Conservation (phyloP, 306 rosid genomes). For the Arachis stenosperma region DNA sequence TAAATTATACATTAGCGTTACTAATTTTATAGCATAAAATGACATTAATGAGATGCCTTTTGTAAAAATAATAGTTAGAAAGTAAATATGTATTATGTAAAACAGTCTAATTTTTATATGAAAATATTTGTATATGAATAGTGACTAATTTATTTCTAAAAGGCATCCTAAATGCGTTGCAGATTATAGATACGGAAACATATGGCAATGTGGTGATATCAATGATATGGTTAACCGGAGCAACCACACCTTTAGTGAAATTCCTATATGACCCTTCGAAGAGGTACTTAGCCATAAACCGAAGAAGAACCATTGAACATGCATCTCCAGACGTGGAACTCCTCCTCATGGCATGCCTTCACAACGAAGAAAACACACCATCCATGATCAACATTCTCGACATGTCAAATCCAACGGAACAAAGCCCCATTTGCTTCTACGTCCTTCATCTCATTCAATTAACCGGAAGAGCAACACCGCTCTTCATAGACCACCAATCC, state of each 20-base stretch:
- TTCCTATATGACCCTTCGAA: constrained; percentile 59
- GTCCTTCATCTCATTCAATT: constrained; percentile 58
- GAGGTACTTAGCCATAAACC: constrained; percentile 39
- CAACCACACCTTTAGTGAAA: constrained; percentile 47
- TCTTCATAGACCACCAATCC: constrained; percentile 50
- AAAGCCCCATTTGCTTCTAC: constrained; percentile 53
- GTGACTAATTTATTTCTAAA: too few relatives aligned
- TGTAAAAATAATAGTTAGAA: too few relatives aligned
- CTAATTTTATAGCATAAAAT: too few relatives aligned
- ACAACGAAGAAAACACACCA: constrained; percentile 48
- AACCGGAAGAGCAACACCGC: constrained; percentile 50
- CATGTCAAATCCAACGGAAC: constrained; percentile 49
- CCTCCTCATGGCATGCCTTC: constrained; percentile 53
- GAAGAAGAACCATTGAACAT: constrained; percentile 55
- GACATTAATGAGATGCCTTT: too few relatives aligned
- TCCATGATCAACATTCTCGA: constrained; percentile 59
- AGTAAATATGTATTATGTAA: too few relatives aligned
- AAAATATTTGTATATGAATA: too few relatives aligned
- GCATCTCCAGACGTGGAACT: constrained; percentile 35
- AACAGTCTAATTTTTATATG: too few relatives aligned
- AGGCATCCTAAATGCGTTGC: constrained; percentile 24
- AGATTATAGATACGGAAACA: constrained; percentile 53
- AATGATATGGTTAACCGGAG: constrained; percentile 46
- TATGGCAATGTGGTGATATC: constrained; percentile 47
- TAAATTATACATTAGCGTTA: too few relatives aligned